Evolutionary conservation across 805 yeast species (phyloP).

Genomic region (Yarrowia bubula): DNA sequence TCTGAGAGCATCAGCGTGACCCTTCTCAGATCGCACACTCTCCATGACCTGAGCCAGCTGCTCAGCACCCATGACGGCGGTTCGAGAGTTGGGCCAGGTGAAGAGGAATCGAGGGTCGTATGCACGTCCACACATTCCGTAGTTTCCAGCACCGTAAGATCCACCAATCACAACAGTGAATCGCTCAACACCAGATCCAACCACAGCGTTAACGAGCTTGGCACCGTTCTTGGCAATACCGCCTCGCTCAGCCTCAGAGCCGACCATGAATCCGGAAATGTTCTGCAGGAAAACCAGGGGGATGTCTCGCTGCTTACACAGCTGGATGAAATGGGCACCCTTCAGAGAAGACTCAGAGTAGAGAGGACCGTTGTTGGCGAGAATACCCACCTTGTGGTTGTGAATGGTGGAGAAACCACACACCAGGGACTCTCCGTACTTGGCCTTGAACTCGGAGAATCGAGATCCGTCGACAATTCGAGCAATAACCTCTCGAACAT

Average conservation of each 20-base stretch:
- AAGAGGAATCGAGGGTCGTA: constrained; percentile 38
- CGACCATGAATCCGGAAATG: constrained; percentile 40
- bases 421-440: constrained; percentile 37
- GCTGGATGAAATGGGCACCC: constrained; percentile 40
- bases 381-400: constrained; percentile 38
- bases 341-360: constrained; percentile 38
- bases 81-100: constrained; percentile 40
- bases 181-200: constrained; percentile 39
- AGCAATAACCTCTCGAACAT: constrained; percentile 39
- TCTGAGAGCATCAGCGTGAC: constrained; percentile 32
- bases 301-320: constrained; percentile 38
- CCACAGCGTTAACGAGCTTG: constrained; percentile 39
- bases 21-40: constrained; percentile 35
- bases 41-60: constrained; percentile 39
- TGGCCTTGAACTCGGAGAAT: constrained; percentile 37
- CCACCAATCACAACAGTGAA: constrained; percentile 39
- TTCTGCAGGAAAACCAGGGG: constrained; percentile 39
- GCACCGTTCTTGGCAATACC: constrained; percentile 41
- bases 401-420: constrained; percentile 37
- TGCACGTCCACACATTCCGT: constrained; percentile 41
- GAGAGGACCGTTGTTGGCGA: constrained; percentile 39
- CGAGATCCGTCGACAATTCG: constrained; percentile 39
- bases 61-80: constrained; percentile 41
- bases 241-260: constrained; percentile 39
- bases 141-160: constrained; percentile 40